Evolutionary conservation across 2,329 filamentous ascomycete genomes (phyloP).

Genomic region (Aspergillus sp.): DNA sequence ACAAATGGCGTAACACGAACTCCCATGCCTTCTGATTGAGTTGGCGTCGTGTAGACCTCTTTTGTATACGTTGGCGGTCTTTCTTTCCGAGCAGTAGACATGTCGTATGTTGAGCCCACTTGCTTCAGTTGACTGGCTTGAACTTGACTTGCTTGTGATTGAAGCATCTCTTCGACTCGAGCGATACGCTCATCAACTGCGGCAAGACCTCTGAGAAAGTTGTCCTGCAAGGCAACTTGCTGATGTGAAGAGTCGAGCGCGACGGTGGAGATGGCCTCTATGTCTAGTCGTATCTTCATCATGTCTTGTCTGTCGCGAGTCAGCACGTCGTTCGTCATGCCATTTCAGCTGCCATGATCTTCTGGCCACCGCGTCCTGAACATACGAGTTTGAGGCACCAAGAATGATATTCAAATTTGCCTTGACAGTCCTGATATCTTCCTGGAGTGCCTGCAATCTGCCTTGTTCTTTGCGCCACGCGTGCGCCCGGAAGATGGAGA

Average conservation of each 20-base stretch:
- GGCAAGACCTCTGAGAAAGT: neutral
- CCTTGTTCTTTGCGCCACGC: slow-evolving; percentile 2
- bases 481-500: neutral
- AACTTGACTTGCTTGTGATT: neutral
- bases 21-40: neutral
- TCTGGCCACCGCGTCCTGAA: neutral
- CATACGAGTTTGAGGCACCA: slow-evolving; percentile 4
- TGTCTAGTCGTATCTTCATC: slow-evolving; percentile 1
- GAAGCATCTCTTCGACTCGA: slow-evolving; percentile 3
- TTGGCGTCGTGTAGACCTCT: neutral
- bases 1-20: slow-evolving; percentile 1
- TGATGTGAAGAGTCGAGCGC: neutral
- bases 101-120: neutral
- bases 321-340: neutral
- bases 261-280: neutral
- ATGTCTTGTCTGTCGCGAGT: neutral
- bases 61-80: neutral
- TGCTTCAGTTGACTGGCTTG: neutral
- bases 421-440: slow-evolving; percentile 5
- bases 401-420: slow-evolving; percentile 3
- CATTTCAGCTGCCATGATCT: neutral
- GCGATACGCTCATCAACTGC: slow-evolving; percentile 3
- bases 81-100: neutral
- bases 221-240: neutral
- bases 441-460: neutral